Base-by-base conservation (phyloP, 192 early-diverging fungal species). In the Dissophora globulifera region DNA sequence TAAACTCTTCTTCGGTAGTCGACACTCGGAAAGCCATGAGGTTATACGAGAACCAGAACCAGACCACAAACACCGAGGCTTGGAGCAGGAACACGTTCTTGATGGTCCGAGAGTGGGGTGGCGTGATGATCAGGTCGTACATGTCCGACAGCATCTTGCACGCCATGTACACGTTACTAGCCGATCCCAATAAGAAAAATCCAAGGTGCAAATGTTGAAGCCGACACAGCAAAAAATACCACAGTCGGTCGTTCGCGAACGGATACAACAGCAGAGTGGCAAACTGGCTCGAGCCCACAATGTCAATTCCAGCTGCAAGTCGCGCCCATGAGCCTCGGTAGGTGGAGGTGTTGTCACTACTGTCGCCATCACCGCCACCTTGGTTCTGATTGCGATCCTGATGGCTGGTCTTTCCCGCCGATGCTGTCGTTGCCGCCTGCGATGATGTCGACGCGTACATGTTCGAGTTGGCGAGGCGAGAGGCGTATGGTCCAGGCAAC, bases 41-140 rank as follows among this genome's bases (percentile, higher is more conserved):
- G 62, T 82, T 87, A 48, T 83, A 87, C 43, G 85, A 84, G 59
- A 87, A 78, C 86, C 86, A 87, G 32, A 87, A 82, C 43, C 78
- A 48, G 30, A 81, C 50, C 2, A 85, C 81, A 50, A 85, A 55
- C 20, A 78, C 46, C 31, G 81, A 82, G 1, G 70, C 71, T 19
- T 81, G 75, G 0, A 74, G 41, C 33, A 87, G 50, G 12, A 87
- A 66, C 9, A 80, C 11, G 12, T 70, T 70, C 53, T 85, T 87
- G 35, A 81, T 50, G 26, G 47, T 42, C 25, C 57, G 62, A 8
- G 62, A 66, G 12, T 74, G 76, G 1, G 74, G 59, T 4, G 70
- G 74, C 13, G 69, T 61, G 4, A 82, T 53, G 23, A 87, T 65
- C 32, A 87, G 50, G 55, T 87, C 82, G 41, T 82, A 87, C 78